Percentiles rank a stretch among this genome's conserved stretches.
Conservation (phyloP, 805 yeast genomes). For the Tetrapisispora namnaoensis region DNA sequence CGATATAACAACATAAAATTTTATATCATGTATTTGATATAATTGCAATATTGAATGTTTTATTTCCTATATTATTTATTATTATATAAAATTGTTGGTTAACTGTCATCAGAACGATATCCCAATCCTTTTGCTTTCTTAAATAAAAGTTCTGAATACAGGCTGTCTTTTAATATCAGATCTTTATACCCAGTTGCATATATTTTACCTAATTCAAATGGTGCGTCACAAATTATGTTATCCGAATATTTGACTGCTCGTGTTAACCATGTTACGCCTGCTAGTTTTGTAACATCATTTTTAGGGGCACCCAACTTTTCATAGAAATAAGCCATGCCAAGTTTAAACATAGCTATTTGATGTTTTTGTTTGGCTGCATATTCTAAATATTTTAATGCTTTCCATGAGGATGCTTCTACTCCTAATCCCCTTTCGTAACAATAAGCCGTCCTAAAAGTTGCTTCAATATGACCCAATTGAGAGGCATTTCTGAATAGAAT, state of each 20-base stretch:
- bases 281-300: conserved; percentile 56
- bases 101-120: conserved; percentile 41
- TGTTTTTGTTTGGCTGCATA: conserved; percentile 83
- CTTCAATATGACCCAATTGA: conserved; percentile 79
- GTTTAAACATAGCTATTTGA: conserved; percentile 86
- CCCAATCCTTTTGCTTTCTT: conserved; percentile 85
- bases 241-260: conserved; percentile 76
- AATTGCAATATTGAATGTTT: conserved; percentile 6
- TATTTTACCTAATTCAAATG: conserved; percentile 81
- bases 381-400: conserved; percentile 68
- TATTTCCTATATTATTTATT: conserved; percentile 22
- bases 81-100: conserved; percentile 9
- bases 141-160: conserved; percentile 77
- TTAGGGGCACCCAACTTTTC: conserved; percentile 69
- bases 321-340: conserved; percentile 77
- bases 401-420: conserved; percentile 72
- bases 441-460: conserved; percentile 79
- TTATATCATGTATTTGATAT: too few relatives aligned
- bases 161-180: conserved; percentile 71
- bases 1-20: too few relatives aligned
- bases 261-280: conserved; percentile 83
- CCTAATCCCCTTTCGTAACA: conserved; percentile 93
- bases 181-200: conserved; percentile 79
- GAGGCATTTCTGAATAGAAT: conserved; percentile 74
- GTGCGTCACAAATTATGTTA: conserved; percentile 54